A percentile compares a stretch with the other conserved stretches of the same genome.
Evolutionary conservation across 1,139 yeast species (phyloP).

Genomic region (Suhomyces taliae): DNA sequence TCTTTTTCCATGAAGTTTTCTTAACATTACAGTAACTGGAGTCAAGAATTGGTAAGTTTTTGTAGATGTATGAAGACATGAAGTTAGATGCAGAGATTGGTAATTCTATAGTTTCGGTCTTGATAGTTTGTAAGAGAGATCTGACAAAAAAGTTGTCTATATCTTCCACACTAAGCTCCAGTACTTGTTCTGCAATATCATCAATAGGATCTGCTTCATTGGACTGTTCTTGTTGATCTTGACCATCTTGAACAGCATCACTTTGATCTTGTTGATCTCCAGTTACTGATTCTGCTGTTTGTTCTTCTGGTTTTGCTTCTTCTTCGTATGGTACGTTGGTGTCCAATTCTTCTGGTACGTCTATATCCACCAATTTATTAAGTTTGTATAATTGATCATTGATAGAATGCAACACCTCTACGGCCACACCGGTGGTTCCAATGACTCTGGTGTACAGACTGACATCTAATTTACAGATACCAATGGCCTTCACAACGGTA

Average conservation of each 20-base stretch:
- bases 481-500: conserved; percentile 71
- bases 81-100: conserved; percentile 75
- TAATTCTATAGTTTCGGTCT: conserved; percentile 52
- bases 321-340: conserved; percentile 8
- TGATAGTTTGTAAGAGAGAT: conserved; percentile 68
- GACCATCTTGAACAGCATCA: conserved; percentile 3
- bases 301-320: conserved; percentile 10
- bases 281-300: conserved; percentile 6
- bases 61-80: conserved; percentile 66
- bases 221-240: conserved; percentile 2
- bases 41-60: conserved; percentile 65
- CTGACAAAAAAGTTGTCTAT: conserved; percentile 75
- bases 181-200: conserved; percentile 30
- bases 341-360: conserved; percentile 36
- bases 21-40: conserved; percentile 64
- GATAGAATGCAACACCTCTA: conserved; percentile 52
- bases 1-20: conserved; percentile 86
- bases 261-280: conserved; percentile 12
- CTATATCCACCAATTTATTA: conserved; percentile 47
- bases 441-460: conserved; percentile 40
- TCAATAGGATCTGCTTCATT: conserved; percentile 8
- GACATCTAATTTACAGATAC: conserved; percentile 59
- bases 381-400: conserved; percentile 54
- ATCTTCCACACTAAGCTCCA: conserved; percentile 57
- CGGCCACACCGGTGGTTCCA: conserved; percentile 69